These are phyloP conservation scores for Begonia loranthoides DNA, from an alignment of 306 rosid genomes.

Conservation along the genomic window DNA sequence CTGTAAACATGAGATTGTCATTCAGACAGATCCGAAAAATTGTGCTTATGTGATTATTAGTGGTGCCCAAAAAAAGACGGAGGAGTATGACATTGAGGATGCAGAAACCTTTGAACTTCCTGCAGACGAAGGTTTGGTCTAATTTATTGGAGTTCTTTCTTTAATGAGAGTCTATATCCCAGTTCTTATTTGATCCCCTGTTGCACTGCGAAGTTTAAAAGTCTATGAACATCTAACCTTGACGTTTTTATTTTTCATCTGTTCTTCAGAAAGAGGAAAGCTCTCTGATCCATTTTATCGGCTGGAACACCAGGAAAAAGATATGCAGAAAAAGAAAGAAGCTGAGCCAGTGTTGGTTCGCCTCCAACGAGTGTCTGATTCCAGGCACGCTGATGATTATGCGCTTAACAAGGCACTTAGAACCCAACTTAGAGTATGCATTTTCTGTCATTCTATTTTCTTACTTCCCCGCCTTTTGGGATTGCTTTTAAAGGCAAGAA, in stretches of 20 bases:
- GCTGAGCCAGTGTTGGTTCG: slow-evolving; percentile 78
- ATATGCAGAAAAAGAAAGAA: slow-evolving; percentile 78
- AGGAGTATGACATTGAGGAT: slow-evolving; percentile 73
- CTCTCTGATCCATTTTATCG: slow-evolving; percentile 94
- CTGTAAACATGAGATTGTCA: slow-evolving; percentile 73
- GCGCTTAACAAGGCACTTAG: slow-evolving; percentile 57
- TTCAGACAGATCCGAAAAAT: slow-evolving; percentile 90
- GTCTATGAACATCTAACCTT: too few species aligned
- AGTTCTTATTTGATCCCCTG: too few species aligned
- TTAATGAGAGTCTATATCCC: neutral
- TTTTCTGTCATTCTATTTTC: slow-evolving; percentile 9
- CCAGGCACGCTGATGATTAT: slow-evolving; percentile 72
- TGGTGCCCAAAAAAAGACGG: slow-evolving; percentile 64
- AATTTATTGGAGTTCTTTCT: neutral
- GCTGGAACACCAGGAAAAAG: slow-evolving; percentile 85
- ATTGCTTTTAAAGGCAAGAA: too few species aligned
- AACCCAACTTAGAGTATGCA: slow-evolving; percentile 62
- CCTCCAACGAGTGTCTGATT: slow-evolving; percentile 63
- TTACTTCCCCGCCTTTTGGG: neutral
- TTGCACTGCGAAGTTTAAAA: too few species aligned
- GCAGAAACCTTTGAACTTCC: slow-evolving; percentile 81
- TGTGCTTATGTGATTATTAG: slow-evolving; percentile 65
- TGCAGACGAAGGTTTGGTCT: slow-evolving; percentile 64
- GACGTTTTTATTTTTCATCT: neutral
- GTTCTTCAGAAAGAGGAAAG: slow-evolving; percentile 51